These are phyloP conservation scores for Coemansia erecta DNA, from an alignment of 192 early-diverging fungal genomes.

Conservation along the genomic window DNA sequence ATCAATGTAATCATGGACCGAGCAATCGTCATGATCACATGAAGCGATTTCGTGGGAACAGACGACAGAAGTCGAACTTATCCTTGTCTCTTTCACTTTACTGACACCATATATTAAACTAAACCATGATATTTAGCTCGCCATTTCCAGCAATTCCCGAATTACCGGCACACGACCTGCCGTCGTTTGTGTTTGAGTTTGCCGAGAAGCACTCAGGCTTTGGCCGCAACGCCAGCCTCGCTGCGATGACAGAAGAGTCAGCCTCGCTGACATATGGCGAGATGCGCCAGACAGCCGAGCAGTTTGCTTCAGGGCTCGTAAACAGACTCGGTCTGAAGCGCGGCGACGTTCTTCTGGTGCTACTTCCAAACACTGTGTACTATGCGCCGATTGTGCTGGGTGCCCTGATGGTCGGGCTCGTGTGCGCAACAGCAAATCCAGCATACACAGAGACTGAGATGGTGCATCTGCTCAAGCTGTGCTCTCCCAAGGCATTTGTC, in stretches of 20 bases:
- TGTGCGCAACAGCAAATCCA: slow-evolving; percentile 78
- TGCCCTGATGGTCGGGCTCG: slow-evolving; percentile 63
- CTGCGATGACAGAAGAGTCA: slow-evolving; percentile 18
- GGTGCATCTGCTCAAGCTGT: slow-evolving; percentile 71
- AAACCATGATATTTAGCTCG: slow-evolving; percentile 44
- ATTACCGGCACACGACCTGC: slow-evolving; percentile 41
- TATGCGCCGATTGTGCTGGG: slow-evolving; percentile 64
- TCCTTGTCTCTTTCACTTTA: background rate
- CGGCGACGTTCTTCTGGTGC: slow-evolving; percentile 69
- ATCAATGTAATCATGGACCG: too few species aligned
- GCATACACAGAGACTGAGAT: slow-evolving; percentile 79
- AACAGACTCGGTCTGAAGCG: slow-evolving; percentile 58
- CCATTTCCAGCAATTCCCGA: slow-evolving; percentile 14
- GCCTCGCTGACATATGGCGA: slow-evolving; percentile 30
- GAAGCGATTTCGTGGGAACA: too few species aligned
- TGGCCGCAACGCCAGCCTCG: slow-evolving; percentile 30
- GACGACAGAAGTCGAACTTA: background rate
- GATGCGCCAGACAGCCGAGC: slow-evolving; percentile 20
- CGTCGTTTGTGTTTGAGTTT: slow-evolving; percentile 39
- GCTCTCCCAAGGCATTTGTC: slow-evolving; percentile 64
- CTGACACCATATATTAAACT: background rate
- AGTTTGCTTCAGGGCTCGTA: slow-evolving; percentile 45
- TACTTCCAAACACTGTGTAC: slow-evolving; percentile 68
- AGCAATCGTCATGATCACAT: too few species aligned
- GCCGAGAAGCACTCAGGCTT: slow-evolving; percentile 27